These are phyloP conservation scores for Capsella rubella DNA, from an alignment of 441 rosid species.

Conservation along the genomic window DNA sequence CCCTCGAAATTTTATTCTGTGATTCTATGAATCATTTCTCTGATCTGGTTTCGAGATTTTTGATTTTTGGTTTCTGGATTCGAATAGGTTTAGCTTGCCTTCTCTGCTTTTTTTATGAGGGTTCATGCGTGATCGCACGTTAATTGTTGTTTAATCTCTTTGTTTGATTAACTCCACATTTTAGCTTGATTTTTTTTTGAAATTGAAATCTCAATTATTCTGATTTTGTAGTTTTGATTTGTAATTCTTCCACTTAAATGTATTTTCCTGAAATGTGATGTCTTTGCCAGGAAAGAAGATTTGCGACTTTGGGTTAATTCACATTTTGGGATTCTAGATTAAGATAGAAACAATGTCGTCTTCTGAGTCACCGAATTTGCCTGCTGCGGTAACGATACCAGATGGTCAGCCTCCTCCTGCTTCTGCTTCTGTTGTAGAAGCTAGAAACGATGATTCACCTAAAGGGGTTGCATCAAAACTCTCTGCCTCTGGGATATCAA, in stretches of 20 bases:
- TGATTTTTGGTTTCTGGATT: background rate
- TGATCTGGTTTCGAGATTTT: conserved; percentile 29
- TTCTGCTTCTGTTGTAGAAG: conserved; percentile 46
- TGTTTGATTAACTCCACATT: background rate
- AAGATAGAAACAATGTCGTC: conserved; percentile 60
- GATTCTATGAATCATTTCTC: background rate
- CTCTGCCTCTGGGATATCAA: conserved; percentile 71
- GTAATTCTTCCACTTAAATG: conserved; percentile 14
- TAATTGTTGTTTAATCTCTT: background rate
- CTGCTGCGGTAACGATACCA: conserved; percentile 49
- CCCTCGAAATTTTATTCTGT: background rate
- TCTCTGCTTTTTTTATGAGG: background rate
- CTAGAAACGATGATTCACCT: conserved; percentile 53
- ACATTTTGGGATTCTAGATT: conserved; percentile 33
- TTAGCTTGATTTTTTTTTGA: background rate
- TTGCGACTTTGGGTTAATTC: conserved; percentile 18
- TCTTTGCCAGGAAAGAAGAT: conserved; percentile 20
- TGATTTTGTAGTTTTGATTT: background rate
- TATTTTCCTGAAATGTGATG: conserved; percentile 17
- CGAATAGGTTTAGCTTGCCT: background rate
- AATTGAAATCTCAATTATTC: background rate
- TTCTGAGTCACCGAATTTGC: conserved; percentile 55
- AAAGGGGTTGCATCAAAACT: conserved; percentile 64
- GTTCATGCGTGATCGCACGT: background rate
- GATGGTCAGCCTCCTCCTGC: conserved; percentile 48